These are phyloP conservation scores for Boletus mariae DNA, from an alignment of 1,284 basidiomycete species.

Conservation along the genomic window DNA sequence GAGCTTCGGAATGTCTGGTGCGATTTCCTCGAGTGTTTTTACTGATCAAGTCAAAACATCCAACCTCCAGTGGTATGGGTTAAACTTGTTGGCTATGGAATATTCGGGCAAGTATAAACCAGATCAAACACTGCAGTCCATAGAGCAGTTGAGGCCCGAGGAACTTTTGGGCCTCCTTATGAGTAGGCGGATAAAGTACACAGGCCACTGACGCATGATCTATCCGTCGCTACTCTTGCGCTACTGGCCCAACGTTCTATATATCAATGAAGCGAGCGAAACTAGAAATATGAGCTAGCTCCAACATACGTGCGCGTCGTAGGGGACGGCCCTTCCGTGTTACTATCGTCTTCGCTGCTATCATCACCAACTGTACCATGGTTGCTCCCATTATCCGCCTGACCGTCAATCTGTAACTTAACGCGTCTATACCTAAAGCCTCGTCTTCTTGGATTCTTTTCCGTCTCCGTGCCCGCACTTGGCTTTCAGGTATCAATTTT, in stretches of 20 bases:
- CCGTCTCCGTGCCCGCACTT: slow-evolving; percentile 6
- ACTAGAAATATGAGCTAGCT: slow-evolving; percentile 34
- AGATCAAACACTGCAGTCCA: slow-evolving; percentile 52
- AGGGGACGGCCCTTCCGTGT: background rate
- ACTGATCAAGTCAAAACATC: background rate
- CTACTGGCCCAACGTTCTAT: background rate
- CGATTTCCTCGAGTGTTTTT: slow-evolving; percentile 20
- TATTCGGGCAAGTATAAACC: slow-evolving; percentile 45
- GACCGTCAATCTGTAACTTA: slow-evolving; percentile 11
- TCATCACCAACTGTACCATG: slow-evolving; percentile 6
- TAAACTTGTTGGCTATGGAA: slow-evolving; percentile 51
- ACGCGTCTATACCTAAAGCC: slow-evolving; percentile 6
- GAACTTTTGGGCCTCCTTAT: slow-evolving; percentile 68
- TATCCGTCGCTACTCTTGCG: background rate
- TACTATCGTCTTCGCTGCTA: slow-evolving; percentile 24
- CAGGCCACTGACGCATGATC: background rate
- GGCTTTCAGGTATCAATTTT: slow-evolving; percentile 74
- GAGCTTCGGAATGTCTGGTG: slow-evolving; percentile 75
- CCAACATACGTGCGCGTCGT: slow-evolving; percentile 22
- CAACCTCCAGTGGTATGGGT: slow-evolving; percentile 65
- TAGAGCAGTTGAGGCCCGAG: slow-evolving; percentile 69
- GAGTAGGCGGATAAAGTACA: slow-evolving; percentile 7
- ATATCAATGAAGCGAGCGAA: background rate
- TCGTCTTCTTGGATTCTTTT: slow-evolving; percentile 6
- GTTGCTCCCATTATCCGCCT: background rate